These are phyloP conservation scores for Podaxis sp. DNA, from an alignment of 768 basidiomycete genomes.

Conservation along the genomic window DNA sequence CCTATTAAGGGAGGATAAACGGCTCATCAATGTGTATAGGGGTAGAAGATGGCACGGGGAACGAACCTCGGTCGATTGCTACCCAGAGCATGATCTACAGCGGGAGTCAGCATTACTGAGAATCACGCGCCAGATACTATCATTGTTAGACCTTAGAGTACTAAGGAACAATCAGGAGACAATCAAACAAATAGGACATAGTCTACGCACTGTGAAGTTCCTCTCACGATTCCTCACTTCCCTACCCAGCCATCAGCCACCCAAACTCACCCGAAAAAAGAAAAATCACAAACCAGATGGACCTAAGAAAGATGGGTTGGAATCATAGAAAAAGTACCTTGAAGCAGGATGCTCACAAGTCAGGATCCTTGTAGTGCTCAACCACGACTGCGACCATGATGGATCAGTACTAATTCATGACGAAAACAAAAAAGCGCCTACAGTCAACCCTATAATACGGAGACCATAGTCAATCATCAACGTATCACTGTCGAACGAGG, in stretches of 20 bases:
- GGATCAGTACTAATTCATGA: neutral
- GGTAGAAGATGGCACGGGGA: neutral
- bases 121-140: too few relatives aligned
- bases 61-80: conserved; percentile 81
- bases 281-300: conserved; percentile 66
- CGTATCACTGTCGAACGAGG: neutral
- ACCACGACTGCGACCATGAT: conserved; percentile 54
- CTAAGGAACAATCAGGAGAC: conserved; percentile 24
- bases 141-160: conserved; percentile 65
- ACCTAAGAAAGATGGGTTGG: conserved; percentile 36
- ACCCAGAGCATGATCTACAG: conserved; percentile 91
- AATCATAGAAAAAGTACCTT: neutral
- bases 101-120: conserved; percentile 9
- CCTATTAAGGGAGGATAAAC: conserved; percentile 31
- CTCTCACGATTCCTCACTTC: conserved; percentile 85
- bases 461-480: neutral
- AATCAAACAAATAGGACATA: neutral
- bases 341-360: conserved; percentile 54
- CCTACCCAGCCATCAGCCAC: conserved; percentile 37
- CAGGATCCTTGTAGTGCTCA: conserved; percentile 64
- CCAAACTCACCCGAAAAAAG: neutral
- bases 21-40: neutral
- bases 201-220: conserved; percentile 69
- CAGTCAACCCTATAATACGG: conserved; percentile 58
- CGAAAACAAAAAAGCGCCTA: conserved; percentile 25